Evolutionary conservation across 495 filamentous ascomycete species (phyloP).

Genomic region (Bacidia gigantensis): DNA sequence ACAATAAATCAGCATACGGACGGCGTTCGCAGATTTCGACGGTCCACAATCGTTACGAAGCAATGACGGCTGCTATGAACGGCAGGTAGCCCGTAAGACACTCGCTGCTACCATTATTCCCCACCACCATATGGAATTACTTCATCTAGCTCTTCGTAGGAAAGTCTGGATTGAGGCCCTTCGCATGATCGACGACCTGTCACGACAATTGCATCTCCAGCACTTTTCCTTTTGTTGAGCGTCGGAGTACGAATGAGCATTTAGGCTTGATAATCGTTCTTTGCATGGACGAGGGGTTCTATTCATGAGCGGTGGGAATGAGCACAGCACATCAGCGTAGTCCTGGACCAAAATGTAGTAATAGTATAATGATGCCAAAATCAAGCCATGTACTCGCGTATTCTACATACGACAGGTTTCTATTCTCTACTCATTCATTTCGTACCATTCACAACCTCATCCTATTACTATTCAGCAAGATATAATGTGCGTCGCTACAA

Average conservation of each 20-base stretch:
- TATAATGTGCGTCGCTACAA: no score
- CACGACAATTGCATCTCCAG: not conserved
- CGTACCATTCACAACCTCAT: no score
- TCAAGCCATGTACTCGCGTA: no score
- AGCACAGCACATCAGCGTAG: not conserved
- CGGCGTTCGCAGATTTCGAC: not conserved
- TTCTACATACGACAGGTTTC: no score
- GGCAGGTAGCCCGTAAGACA: not conserved
- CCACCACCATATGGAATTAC: not conserved
- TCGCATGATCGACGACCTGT: not conserved
- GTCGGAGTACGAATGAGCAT: conserved; percentile 1
- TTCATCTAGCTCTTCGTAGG: not conserved
- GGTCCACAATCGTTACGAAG: not conserved
- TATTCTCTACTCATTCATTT: no score
- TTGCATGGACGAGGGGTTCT: not conserved
- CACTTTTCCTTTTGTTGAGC: not conserved
- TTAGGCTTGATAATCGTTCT: not conserved
- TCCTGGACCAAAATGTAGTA: not conserved
- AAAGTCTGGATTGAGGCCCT: not conserved
- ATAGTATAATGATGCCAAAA: not conserved
- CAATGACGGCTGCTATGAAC: not conserved
- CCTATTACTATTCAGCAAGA: no score
- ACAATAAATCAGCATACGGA: not conserved
- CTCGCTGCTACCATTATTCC: not conserved
- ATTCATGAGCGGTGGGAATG: not conserved